Evolutionary conservation across 164 flowering plant species (phyloP), one percentile per base, ranked within the genome.

Genomic region (Kalanchoe fedtschenkoi): DNA sequence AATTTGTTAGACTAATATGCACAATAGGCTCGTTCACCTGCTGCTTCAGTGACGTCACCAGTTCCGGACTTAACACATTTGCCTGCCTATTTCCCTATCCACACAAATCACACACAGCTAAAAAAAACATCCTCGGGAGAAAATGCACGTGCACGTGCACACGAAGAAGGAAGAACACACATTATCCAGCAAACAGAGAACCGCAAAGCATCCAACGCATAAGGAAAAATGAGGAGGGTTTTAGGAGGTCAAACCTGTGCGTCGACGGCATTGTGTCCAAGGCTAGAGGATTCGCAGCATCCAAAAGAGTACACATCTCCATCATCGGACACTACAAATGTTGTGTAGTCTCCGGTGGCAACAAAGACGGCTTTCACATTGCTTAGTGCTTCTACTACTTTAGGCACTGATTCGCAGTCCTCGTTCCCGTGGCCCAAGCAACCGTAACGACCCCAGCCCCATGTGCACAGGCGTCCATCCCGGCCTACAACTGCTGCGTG

Each of bases 401-500:
- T 93, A 6, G 99, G 99, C 51, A 66, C 78, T 10, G 91, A 83
- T 66, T 93, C 96, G 68, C 96, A 83, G 35, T 93, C 97, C 66
- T 90, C 99, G 55, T 88, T 87, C 19, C 99, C 99, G 62, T 93
- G 99, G 29, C 99, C 99, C 62, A 93, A 76, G 80, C 99, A 93
- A 30, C 99, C 99, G 60, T 90, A 87, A 4, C 97, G 89, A 2
- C 97, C 97, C 99, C 99, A 93, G 19, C 99, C 99, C 99, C 99
- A 93, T 1, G 99, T 93, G 76, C 99, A 93, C 7, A 93, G 97
- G 38, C 99, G 77, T 19, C 99, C 99, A 66, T 93, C 99, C 33
- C 62, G 73, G 6, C 99, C 97, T 10, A 88, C 96, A 14, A 88
- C 97, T 53, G 97, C 99, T 57, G 97, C 97, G 72, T 95, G 99